Conservation (phyloP, 495 filamentous ascomycete genomes). For the Pyronema omphalodes region DNA sequence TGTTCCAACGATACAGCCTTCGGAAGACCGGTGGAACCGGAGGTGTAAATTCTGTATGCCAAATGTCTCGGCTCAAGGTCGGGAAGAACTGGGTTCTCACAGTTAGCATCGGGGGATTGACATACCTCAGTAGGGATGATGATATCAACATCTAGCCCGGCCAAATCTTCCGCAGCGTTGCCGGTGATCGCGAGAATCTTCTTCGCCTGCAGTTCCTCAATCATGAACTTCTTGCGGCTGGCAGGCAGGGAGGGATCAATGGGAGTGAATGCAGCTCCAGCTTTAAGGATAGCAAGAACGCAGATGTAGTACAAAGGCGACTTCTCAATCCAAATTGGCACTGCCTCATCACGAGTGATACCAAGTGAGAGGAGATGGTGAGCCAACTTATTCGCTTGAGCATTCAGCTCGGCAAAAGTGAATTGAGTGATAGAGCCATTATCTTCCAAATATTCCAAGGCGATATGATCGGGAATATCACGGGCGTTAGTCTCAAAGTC, state of each 20-base stretch:
- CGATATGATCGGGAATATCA: conserved; percentile 14
- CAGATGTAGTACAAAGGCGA: conserved; percentile 27
- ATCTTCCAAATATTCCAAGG: conserved; percentile 25
- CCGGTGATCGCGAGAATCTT: background rate
- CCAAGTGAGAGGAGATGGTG: conserved; percentile 22
- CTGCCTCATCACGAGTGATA: conserved; percentile 23
- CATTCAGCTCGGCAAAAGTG: conserved; percentile 24
- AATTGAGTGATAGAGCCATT: conserved; percentile 8
- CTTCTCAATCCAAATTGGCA: conserved; percentile 26
- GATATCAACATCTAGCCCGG: background rate
- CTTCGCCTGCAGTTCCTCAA: conserved; percentile 20
- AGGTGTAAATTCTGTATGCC: conserved; percentile 29
- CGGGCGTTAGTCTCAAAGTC: conserved; percentile 22
- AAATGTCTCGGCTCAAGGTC: conserved; percentile 16
- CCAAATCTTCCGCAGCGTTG: background rate
- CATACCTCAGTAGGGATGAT: background rate
- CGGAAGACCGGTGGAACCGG: conserved; percentile 26
- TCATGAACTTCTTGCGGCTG: conserved; percentile 26
- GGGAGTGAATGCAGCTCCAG: conserved; percentile 28
- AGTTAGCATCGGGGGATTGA: background rate
- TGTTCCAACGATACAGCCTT: conserved; percentile 29
- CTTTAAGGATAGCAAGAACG: conserved; percentile 27
- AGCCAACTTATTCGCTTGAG: conserved; percentile 25
- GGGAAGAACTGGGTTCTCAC: conserved; percentile 9
- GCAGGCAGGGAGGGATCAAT: conserved; percentile 25